phyloP scores from a whole-genome alignment of 352 stramenopile genomes.

The Phytopythium litorale region DNA sequence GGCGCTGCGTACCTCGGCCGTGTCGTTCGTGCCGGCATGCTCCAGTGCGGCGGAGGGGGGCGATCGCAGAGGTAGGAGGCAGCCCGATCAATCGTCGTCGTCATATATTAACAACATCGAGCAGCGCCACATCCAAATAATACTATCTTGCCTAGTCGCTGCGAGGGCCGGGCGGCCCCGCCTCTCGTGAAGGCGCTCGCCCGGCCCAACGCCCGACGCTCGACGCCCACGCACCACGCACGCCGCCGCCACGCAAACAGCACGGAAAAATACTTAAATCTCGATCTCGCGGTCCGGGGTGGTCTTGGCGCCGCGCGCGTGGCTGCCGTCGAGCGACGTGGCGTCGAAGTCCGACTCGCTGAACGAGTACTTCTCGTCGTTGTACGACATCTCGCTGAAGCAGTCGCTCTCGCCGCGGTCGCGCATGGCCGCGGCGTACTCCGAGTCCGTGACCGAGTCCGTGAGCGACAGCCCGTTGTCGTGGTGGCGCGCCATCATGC shows the following conservation, averaged over 20 bases:
- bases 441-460: constrained; percentile 65
- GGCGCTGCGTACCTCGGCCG: background rate
- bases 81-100: background rate
- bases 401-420: constrained; percentile 58
- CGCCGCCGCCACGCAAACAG: background rate
- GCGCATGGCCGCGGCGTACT: constrained; percentile 53
- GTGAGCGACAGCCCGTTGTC: constrained; percentile 29
- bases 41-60: no score
- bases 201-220: background rate
- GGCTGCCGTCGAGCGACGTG: constrained; percentile 29
- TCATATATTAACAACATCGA: background rate
- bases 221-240: background rate
- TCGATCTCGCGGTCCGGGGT: constrained; percentile 51
- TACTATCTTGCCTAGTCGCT: constrained; percentile 2
- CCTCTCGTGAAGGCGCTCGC: background rate
- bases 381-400: constrained; percentile 80
- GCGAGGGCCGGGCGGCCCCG: background rate
- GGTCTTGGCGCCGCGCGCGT: constrained; percentile 22
- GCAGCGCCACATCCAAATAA: constrained; percentile 1
- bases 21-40: no score
- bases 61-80: no score
- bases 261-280: constrained; percentile 38
- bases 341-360: constrained; percentile 41
- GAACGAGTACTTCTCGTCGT: constrained; percentile 79
- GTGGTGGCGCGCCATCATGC: constrained; percentile 14